phyloP scores from a whole-genome alignment of 345 rosid genomes.

The Euphorbia lathyris region DNA sequence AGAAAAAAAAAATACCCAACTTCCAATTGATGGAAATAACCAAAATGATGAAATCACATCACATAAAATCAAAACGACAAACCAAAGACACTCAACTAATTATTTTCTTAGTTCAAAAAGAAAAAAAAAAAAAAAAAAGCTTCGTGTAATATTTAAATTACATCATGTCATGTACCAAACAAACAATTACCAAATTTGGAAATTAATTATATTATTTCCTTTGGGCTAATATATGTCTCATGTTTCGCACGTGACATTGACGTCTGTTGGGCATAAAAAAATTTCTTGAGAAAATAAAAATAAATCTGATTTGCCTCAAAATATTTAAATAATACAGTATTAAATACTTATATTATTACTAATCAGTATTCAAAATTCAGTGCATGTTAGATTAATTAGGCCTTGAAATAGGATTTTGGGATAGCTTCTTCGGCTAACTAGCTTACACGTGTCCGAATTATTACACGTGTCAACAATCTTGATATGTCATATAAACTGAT shows the following conservation, averaged over 20 bases:
- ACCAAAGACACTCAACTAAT: too few species aligned
- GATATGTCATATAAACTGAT: too few species aligned
- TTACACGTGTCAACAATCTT: too few species aligned
- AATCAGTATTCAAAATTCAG: not conserved
- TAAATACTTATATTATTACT: not conserved
- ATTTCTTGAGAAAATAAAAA: too few species aligned
- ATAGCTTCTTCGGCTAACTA: too few species aligned
- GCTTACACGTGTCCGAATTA: too few species aligned
- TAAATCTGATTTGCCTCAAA: too few species aligned
- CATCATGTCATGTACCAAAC: not conserved
- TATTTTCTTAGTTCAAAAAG: too few species aligned
- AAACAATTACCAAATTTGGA: not conserved
- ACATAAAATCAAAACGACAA: not conserved
- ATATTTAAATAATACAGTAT: too few species aligned
- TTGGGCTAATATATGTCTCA: not conserved
- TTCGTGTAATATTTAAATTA: not conserved
- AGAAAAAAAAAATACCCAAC: too few species aligned
- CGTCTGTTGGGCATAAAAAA: not conserved
- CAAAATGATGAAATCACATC: not conserved
- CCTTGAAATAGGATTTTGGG: too few species aligned
- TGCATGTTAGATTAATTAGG: too few species aligned
- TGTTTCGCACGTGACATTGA: conserved; percentile 9
- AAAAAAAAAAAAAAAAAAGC: not conserved
- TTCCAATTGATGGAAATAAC: not conserved
- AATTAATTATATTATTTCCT: not conserved